Conservation (phyloP, 495 filamentous ascomycete species). For the Hypoxylon cercidicola region DNA sequence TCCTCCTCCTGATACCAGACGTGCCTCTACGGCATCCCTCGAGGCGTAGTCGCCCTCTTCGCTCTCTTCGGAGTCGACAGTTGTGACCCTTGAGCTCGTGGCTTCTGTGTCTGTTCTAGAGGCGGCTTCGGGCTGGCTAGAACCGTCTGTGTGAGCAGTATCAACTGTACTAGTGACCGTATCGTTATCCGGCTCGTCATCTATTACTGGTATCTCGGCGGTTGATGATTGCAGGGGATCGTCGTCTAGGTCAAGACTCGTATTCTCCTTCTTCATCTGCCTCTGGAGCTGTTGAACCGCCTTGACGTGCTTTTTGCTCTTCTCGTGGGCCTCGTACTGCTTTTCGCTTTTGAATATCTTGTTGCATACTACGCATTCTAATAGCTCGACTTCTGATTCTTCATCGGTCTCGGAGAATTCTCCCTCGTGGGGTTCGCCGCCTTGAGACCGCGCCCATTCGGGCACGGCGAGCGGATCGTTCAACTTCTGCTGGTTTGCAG, state of each 20-base stretch:
- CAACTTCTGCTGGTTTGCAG: slow-evolving; percentile 80
- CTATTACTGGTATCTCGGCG: slow-evolving; percentile 4
- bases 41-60: slow-evolving; percentile 59
- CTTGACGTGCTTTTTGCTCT: slow-evolving; percentile 94
- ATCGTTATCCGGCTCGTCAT: slow-evolving; percentile 7
- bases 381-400: slow-evolving; percentile 69
- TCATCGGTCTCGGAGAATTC: slow-evolving; percentile 61
- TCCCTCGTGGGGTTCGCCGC: slow-evolving; percentile 52
- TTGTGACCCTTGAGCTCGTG: slow-evolving; percentile 10
- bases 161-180: not conserved
- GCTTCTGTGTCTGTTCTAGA: slow-evolving; percentile 15
- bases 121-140: slow-evolving; percentile 5
- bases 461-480: slow-evolving; percentile 70
- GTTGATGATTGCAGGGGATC: not conserved
- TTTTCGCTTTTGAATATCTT: slow-evolving; percentile 95
- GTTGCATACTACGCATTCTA: slow-evolving; percentile 90
- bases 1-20: slow-evolving; percentile 36
- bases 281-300: slow-evolving; percentile 79
- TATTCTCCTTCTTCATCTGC: slow-evolving; percentile 85
- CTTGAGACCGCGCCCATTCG: slow-evolving; percentile 76
- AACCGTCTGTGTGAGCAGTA: slow-evolving; percentile 2
- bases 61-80: slow-evolving; percentile 20
- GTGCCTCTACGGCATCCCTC: slow-evolving; percentile 51
- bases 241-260: slow-evolving; percentile 63
- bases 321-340: slow-evolving; percentile 92